Base-by-base conservation (phyloP, 805 yeast species). In the Clavispora phyllophila region DNA sequence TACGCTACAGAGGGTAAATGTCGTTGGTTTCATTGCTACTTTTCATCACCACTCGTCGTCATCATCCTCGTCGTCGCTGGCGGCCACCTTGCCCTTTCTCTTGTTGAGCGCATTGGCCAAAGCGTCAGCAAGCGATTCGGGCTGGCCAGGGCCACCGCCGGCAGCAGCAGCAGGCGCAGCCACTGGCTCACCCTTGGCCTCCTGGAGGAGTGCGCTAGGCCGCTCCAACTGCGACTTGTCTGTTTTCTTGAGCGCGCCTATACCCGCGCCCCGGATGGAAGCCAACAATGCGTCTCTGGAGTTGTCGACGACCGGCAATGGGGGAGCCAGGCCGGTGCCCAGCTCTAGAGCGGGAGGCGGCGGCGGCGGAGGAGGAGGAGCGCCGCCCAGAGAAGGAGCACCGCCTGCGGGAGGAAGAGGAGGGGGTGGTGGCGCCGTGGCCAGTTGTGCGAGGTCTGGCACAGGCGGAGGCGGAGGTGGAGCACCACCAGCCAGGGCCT, bases 221-320 rank as follows among this genome's bases (percentile, higher is more conserved):
- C 74, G 78, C 27, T 90, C 96, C 32, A 88, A 66, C 54, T 84
- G 89, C 0, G 87, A 63, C 62, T 89, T 91, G 61, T 91, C 97
- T 2, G 84, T 84, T 58, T 82, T 87, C 49, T 73, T 79, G 51
- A 91, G 73, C 5, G 78, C 56, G 0, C 84, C 82, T 4, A 90
- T 29, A 12, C 82, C 84, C 0, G 96, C 82, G 29, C 82, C 79
- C 53, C 96, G 74, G 51, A 91, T 91, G 0, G 97, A 87, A 0
- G 95, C 86, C 46, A 91, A 68, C 33, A 91, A 71, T 0, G 95
- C 95, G 60, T 86, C 95, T 53, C 96, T 71, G 0, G 82, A 82
- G 2, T 69, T 65, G 50, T 75, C 89, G 4, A 66, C 79, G 13
- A 51, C 39, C 5, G 58, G 46, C 8, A 53, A 54, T 2, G 57